Percentiles rank a stretch among this genome's conserved stretches.
These are phyloP conservation scores for Guyanaporus albipodus DNA, from an alignment of 768 basidiomycete genomes.

Conservation along the genomic window DNA sequence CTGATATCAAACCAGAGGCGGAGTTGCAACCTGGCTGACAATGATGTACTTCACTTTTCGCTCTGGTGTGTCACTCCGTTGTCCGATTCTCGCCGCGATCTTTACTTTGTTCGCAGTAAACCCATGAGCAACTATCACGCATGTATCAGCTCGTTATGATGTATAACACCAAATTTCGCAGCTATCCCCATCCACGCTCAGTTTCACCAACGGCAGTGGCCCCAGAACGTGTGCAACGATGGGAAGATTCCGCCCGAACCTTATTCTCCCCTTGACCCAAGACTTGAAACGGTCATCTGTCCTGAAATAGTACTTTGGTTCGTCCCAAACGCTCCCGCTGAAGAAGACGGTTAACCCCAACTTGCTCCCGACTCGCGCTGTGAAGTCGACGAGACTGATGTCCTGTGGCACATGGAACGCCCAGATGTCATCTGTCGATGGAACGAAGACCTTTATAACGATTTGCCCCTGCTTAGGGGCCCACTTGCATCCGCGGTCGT, in stretches of 20 bases:
- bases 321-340: slow-evolving; percentile 30
- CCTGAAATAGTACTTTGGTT: slow-evolving; percentile 26
- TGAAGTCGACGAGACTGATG: slow-evolving; percentile 30
- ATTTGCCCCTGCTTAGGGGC: slow-evolving; percentile 33
- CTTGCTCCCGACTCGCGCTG: slow-evolving; percentile 31
- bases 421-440: slow-evolving; percentile 39
- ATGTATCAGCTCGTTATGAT: neutral
- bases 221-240: slow-evolving; percentile 30
- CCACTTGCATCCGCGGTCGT: slow-evolving; percentile 23
- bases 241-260: slow-evolving; percentile 34
- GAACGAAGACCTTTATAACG: slow-evolving; percentile 38
- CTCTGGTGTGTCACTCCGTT: too few relatives aligned
- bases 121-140: neutral
- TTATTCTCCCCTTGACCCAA: slow-evolving; percentile 33
- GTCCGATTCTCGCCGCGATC: neutral
- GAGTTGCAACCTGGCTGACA: neutral
- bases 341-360: slow-evolving; percentile 36
- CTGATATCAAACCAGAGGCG: neutral
- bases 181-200: slow-evolving; percentile 14
- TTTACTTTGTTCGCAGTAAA: too few relatives aligned
- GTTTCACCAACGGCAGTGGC: slow-evolving; percentile 13
- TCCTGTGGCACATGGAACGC: slow-evolving; percentile 33
- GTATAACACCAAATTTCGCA: slow-evolving; percentile 25
- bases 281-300: slow-evolving; percentile 32
- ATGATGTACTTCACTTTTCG: too few relatives aligned